These are phyloP conservation scores for Neospermospora avenae DNA, from an alignment of 2,329 filamentous ascomycete species.

Conservation along the genomic window DNA sequence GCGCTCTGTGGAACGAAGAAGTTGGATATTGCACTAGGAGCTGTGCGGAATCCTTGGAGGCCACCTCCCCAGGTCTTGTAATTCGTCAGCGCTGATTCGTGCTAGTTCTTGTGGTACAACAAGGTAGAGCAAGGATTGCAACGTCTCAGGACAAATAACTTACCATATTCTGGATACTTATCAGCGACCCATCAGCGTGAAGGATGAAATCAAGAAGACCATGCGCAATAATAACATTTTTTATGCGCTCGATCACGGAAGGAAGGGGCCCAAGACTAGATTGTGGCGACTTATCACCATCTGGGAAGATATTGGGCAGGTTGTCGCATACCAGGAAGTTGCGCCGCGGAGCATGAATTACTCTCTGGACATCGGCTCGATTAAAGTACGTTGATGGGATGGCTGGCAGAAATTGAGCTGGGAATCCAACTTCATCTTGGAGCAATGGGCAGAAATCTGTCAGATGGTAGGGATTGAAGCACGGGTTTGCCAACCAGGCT, in stretches of 20 bases:
- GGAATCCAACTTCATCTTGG: conserved; percentile 29
- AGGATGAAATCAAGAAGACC: conserved; percentile 61
- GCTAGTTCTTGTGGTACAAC: background rate
- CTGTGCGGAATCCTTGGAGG: conserved; percentile 56
- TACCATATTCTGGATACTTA: conserved; percentile 65
- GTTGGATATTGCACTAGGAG: conserved; percentile 21
- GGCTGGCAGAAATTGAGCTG: conserved; percentile 45
- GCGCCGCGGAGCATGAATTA: conserved; percentile 53
- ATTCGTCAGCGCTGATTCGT: background rate
- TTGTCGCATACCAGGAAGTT: conserved; percentile 52
- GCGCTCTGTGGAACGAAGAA: conserved; percentile 39
- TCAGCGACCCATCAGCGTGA: conserved; percentile 58
- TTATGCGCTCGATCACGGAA: conserved; percentile 57
- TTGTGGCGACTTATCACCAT: conserved; percentile 45
- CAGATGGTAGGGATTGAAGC: conserved; percentile 63
- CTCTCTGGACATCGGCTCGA: conserved; percentile 55
- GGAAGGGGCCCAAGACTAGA: conserved; percentile 52
- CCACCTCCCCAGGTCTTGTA: conserved; percentile 60
- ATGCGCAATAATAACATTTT: conserved; percentile 59
- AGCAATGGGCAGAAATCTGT: conserved; percentile 43
- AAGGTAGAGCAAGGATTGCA: background rate
- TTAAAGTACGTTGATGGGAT: conserved; percentile 61
- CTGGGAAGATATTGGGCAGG: conserved; percentile 43
- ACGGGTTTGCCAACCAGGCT: conserved; percentile 50
- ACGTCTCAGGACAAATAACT: background rate